Evolutionary conservation across 345 rosid genomes (phyloP), one percentile per base, ranked within the genome.

Genomic region (Euphorbia lathyris): DNA sequence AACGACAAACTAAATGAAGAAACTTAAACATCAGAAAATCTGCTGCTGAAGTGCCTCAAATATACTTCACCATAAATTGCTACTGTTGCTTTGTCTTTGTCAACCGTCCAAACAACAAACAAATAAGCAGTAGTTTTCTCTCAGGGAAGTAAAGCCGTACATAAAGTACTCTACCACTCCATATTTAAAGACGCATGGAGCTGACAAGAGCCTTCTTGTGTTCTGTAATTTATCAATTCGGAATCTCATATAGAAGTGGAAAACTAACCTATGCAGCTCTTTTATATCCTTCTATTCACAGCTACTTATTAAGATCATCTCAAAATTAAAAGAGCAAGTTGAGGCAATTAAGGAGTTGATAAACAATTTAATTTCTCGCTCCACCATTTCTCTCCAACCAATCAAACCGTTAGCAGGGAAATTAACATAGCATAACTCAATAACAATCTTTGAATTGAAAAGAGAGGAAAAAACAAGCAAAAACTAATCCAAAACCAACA

Each of bases 311-410:
- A 20, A 22, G 17, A 40, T 40, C 45, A 40, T 40, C 45, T 12
- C 3, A 40, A 40, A 40, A 6, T 40, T 40, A 40, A 40, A 40
- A 40, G 45, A 40, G n/a, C n/a, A n/a, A n/a, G n/a, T n/a, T n/a
- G n/a, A n/a, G n/a, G n/a, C n/a, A n/a, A n/a, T n/a, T n/a, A n/a
- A n/a, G n/a, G n/a, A n/a, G n/a, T n/a, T n/a, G n/a, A n/a, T n/a
- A n/a, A 32, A 32, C 36, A 2, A 2, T 32, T 32, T 32, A 32
- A 1, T 53, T 22, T 3, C 7, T 27, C 23, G 63, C 36, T 59
- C 56, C 42, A 50, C 57, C 69, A 34, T 53, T 68, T 69, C 67
- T 53, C 55, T 56, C 43, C 69, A 75, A 72, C 69, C 36, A 70
- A 60, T 53, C 67, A 66, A n/a, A 67, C 29, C 9, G 38, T 19